Percentiles rank a stretch among this genome's conserved stretches.
Conservation (phyloP, 176 grass and related monocot genomes). For the Cocos nucifera region DNA sequence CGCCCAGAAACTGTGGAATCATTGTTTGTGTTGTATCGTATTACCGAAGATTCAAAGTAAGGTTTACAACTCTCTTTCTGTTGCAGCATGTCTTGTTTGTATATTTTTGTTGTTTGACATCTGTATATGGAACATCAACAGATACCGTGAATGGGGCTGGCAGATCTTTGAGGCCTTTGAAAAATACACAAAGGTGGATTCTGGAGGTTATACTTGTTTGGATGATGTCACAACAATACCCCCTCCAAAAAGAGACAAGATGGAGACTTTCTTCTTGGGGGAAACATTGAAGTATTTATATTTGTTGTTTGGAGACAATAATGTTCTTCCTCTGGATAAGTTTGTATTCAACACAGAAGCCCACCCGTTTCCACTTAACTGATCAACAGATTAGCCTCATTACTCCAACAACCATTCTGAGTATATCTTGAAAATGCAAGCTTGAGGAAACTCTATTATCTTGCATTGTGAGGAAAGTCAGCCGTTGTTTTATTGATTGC, state of each 20-base stretch:
- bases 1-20: conserved; percentile 98
- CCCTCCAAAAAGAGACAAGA: conserved; percentile 84
- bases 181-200: conserved; percentile 82
- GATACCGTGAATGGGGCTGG: conserved; percentile 98
- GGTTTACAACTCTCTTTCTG: neutral
- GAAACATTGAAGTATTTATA: conserved; percentile 96
- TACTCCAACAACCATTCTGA: too few relatives aligned
- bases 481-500: too few relatives aligned
- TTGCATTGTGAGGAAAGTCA: too few relatives aligned
- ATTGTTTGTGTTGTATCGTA: conserved; percentile 76
- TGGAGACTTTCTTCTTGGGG: conserved; percentile 89
- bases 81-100: neutral
- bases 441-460: too few relatives aligned
- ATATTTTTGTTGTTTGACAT: neutral
- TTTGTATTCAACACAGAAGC: conserved; percentile 96
- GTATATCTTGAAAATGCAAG: too few relatives aligned
- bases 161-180: conserved; percentile 94
- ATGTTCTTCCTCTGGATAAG: conserved; percentile 72
- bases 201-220: conserved; percentile 80
- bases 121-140: conserved; percentile 20
- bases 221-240: conserved; percentile 87
- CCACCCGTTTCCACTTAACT: conserved; percentile 76
- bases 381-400: neutral
- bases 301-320: conserved; percentile 86
- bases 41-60: conserved; percentile 91